Base-by-base conservation (phyloP, 345 rosid genomes). In the Arabidopsis suecica region DNA sequence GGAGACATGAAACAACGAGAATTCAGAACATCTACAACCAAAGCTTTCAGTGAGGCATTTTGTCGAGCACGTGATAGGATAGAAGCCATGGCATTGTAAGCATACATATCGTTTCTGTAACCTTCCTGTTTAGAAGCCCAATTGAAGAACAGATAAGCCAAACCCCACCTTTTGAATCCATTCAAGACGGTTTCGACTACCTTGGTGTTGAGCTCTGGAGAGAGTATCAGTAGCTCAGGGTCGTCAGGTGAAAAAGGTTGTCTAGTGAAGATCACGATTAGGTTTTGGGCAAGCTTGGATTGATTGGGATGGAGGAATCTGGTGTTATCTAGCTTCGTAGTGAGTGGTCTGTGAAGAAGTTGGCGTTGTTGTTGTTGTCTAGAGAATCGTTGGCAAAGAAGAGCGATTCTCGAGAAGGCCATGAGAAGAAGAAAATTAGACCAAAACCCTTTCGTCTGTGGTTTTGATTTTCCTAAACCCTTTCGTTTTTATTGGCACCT, bases 1-100 rank as follows among this genome's bases (percentile, higher is more conserved):
- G 96, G 94, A 3, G 85, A 78, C 88, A 93, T 87, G 9, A 54
- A 50, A 78, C 94, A 93, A 2, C 78, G 75, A 4, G 93, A 87
- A 75, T 37, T 73, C 12, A 88, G 44, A 66, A 87, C 78, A 34
- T 88, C 84, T 38, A 25, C 20, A 1, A 72, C 86, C 78, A 93
- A 80, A 65, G 10, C 64, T 75, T 70, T 88, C 82, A 93, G 69
- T 83, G 76, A 75, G 86, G 86, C 90, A 83, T 84, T 85, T 77
- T 86, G 93, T 89, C 98, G 97, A 93, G 90, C 97, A 86, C 86
- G 82, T 84, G 96, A 89, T 61, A 93, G 94, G 83, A 88, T 80
- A 16, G 82, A 83, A 1, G 97, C 96, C 96, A 93, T 88, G 77
- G 96, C 91, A 71, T 91, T 93, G 79, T 83, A 89, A 78, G 90